Evolutionary conservation across 257 asterid species (phyloP), one percentile per base, ranked within the genome.

Genomic region (Mitragyna speciosa): DNA sequence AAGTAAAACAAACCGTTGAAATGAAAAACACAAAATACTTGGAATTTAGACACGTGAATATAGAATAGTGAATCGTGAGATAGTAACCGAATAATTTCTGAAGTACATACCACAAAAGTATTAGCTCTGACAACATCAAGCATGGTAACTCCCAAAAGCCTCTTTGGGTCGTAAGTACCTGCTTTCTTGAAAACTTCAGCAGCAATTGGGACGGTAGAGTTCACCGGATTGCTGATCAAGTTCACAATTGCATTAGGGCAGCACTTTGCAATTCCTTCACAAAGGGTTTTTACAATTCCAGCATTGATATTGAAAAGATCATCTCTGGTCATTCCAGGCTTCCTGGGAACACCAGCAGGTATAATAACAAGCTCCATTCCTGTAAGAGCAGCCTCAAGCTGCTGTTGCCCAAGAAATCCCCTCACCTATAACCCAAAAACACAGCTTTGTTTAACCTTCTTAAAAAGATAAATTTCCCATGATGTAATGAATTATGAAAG

Each of bases 111-210:
- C 91, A 94, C 97, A 73, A 94, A 94, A 16, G 98, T 94, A 72
- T 92, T 94, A 82, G 98, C 98, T 83, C 98, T 85, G 22, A 91
- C 98, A 83, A 92, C 97, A 83, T 94, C 98, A 79, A 94, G 97
- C 96, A 85, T 91, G 83, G 98, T 94, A 76, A 94, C 98, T 77
- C 98, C 98, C 81, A 94, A 47, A 70, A 94, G 94, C 90, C 84
- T 91, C 80, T 94, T 94, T 7, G 98, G 98, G 82, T 91, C 94
- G 48, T 89, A 94, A 58, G 91, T 92, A 43, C 98, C 98, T 0
- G 98, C 97, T 81, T 88, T 91, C 95, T 94, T 94, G 91, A 94
- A 92, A 79, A 94, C 97, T 79, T 94, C 98, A 19, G 98, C 98
- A 16, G 98, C 98, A 86, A 94, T 92, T 0, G 98, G 95, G 17